Conservation (phyloP, 139 green algal species). For the Asterochloris sp. region DNA sequence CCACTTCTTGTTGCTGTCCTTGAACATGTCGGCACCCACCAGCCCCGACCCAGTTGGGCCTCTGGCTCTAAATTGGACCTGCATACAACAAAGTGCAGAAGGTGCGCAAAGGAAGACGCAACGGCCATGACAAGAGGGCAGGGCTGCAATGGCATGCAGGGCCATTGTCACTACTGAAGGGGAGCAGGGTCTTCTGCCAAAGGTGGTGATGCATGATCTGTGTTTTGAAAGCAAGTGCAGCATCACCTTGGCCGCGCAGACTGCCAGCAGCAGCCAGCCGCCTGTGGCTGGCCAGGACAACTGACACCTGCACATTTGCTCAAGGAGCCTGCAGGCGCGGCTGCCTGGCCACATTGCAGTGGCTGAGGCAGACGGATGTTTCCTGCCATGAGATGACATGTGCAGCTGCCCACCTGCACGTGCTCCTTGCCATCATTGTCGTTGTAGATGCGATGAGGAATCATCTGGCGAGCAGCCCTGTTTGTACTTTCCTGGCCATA, state of each 20-base stretch:
- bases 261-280: background rate
- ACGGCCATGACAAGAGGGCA: background rate
- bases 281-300: background rate
- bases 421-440: slow-evolving; percentile 81
- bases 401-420: slow-evolving; percentile 62
- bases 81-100: background rate
- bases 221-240: background rate
- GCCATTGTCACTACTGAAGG: too few relatives aligned
- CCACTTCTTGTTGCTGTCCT: slow-evolving; percentile 60
- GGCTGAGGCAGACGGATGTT: background rate
- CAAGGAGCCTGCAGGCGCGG: background rate
- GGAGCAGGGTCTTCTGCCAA: background rate
- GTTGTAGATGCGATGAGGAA: slow-evolving; percentile 85
- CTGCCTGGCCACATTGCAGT: background rate
- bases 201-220: background rate
- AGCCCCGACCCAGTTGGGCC: slow-evolving; percentile 63
- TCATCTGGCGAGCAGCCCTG: slow-evolving; percentile 81
- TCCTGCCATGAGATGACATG: background rate
- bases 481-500: slow-evolving; percentile 81
- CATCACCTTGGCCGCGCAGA: background rate
- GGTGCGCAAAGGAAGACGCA: background rate
- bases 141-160: too few relatives aligned
- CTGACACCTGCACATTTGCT: background rate
- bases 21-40: slow-evolving; percentile 85
- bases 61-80: slow-evolving; percentile 81